Base-by-base conservation (phyloP, 805 yeast species). In the Ogataea nitratoaversa region DNA sequence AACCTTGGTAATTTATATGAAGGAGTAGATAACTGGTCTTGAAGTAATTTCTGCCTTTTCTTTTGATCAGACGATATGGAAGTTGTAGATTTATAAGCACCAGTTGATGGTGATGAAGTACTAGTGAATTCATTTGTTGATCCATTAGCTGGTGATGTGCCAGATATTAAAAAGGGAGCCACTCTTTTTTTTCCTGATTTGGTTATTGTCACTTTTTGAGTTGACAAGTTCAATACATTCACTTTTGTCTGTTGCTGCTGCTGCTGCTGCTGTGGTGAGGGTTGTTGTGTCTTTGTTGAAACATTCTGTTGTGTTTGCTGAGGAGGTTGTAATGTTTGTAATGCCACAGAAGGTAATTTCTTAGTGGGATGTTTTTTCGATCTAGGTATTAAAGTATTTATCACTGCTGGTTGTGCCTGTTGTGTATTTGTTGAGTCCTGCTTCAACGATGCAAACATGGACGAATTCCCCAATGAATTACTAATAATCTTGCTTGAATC, bases 111-210 rank as follows among this genome's bases (percentile, higher is more conserved):
- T 8, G 38, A 34, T 63, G 50, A 20, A 60, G 55, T 16, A 53
- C 49, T 3, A 17, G 25, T 5, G 5, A 24, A 6, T 17, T 22
- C 9, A 30, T 7, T 9, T 25, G 31, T 7, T 25, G 42, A 13
- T 8, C 7, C 14, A 27, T 8, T n/a, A 5, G 14, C 16, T 12
- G 31, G 8, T 29, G 70, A 57, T 1, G 74, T 53, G 1, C 68
- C 56, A 1, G 90, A 77, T 3, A 84, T 71, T 12, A 84, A 59
- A 18, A 79, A 68, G 5, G 93, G 95, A 1, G 85, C 75, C 2
- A 85, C 88, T 49, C 93, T 63, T 50, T 84, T 84, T 53, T 78
- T 79, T 4, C 93, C 93, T 29, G 82, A 81, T 50, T 85, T 84
- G 1, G 90, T 77, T 5, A 84, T 71, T 2, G 84, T 73, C 1